Percentiles rank a stretch among this genome's conserved stretches.
phyloP scores from a whole-genome alignment of 208 protist species.

The Leptomonas seymouri region DNA sequence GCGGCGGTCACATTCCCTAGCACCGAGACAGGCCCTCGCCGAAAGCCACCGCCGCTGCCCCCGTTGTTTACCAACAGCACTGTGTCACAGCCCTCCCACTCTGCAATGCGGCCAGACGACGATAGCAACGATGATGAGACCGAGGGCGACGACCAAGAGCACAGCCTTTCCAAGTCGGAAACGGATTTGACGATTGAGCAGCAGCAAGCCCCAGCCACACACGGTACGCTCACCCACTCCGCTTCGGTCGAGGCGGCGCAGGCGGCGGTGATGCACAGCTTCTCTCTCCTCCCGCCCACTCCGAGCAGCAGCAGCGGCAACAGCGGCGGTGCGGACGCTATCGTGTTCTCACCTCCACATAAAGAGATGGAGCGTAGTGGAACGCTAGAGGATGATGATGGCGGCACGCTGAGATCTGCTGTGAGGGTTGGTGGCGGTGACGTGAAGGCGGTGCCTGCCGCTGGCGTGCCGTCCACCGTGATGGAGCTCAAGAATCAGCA shows the following conservation, averaged over 20 bases:
- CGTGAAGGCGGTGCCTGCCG: neutral
- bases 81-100: constrained; percentile 8
- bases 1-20: constrained; percentile 4
- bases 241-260: constrained; percentile 16
- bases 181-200: constrained; percentile 21
- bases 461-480: too few species aligned
- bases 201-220: constrained; percentile 12
- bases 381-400: constrained; percentile 16
- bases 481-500: constrained; percentile 17
- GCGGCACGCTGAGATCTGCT: constrained; percentile 9
- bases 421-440: neutral
- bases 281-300: constrained; percentile 25
- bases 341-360: constrained; percentile 1
- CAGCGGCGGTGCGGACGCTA: constrained; percentile 6
- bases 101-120: constrained; percentile 11
- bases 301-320: constrained; percentile 27
- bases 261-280: constrained; percentile 23
- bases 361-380: neutral
- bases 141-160: neutral
- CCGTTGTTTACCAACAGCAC: constrained; percentile 9
- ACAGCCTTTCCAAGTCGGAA: neutral
- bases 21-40: neutral
- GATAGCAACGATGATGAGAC: neutral
- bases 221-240: constrained; percentile 13
- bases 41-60: constrained; percentile 19